Conservation (phyloP, 495 filamentous ascomycete species). For the Penicillium simplicissimum region DNA sequence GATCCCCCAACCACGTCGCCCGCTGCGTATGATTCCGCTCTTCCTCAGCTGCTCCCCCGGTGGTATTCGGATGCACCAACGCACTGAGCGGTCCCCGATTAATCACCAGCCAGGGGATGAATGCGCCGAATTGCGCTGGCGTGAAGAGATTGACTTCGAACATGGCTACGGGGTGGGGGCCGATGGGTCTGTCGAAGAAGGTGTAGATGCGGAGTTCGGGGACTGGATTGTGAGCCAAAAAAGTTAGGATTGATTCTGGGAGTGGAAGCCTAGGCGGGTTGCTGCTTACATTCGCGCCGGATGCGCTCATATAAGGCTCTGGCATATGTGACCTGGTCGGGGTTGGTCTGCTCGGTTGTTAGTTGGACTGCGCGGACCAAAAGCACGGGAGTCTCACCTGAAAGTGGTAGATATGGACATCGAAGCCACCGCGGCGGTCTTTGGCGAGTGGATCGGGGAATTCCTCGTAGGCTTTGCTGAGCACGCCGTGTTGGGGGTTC, state of each 20-base stretch:
- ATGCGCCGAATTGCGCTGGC: constrained; percentile 84
- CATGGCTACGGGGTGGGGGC: constrained; percentile 84
- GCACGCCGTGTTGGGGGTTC: constrained; percentile 56
- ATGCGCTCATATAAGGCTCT: constrained; percentile 75
- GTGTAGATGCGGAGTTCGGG: constrained; percentile 83
- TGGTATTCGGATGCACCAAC: constrained; percentile 77
- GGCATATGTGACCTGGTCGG: constrained; percentile 63
- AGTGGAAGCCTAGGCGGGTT: neutral
- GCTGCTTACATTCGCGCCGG: constrained; percentile 69
- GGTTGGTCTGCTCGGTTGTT: constrained; percentile 49
- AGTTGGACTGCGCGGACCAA: neutral
- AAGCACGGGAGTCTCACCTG: constrained; percentile 32
- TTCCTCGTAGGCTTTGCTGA: constrained; percentile 63
- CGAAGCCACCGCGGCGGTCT: constrained; percentile 60
- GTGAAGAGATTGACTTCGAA: constrained; percentile 88
- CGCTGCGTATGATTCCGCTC: constrained; percentile 71
- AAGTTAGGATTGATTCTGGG: neutral
- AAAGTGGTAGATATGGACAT: constrained; percentile 82
- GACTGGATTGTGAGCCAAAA: constrained; percentile 52
- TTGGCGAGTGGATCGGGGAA: constrained; percentile 67
- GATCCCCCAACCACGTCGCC: constrained; percentile 84
- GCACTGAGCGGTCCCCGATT: constrained; percentile 79
- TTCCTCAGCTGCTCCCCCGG: constrained; percentile 50
- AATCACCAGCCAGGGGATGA: constrained; percentile 81
- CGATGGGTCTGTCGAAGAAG: constrained; percentile 74